Evolutionary conservation across 2,329 filamentous ascomycete species (phyloP), one percentile per base, ranked within the genome.

Genomic region (Hypomyces rosellus): DNA sequence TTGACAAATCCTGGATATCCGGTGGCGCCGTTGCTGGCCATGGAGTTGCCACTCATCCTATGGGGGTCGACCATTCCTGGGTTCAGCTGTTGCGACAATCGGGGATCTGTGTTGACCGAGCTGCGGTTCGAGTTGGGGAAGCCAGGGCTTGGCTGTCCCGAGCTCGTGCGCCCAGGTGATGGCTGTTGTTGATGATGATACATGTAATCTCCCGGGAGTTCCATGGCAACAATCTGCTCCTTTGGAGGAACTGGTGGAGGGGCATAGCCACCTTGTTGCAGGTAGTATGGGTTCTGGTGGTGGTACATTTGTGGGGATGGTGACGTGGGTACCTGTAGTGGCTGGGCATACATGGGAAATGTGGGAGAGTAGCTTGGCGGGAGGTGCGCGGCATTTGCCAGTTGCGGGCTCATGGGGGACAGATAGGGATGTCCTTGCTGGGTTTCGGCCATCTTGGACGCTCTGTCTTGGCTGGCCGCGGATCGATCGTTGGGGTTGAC

Each of bases 401-500:
- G n/a, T 13, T 43, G 46, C 5, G 41, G 37, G 43, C 48, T 46
- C 13, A 34, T 38, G 13, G 33, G 38, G 11, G 25, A 36, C 5
- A 33, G 38, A 22, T 22, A 46, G 14, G 16, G 37, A 18, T 46
- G 39, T 4, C 11, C 36, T 38, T 45, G 30, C 22, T 43, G 36
- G 14, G 43, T 36, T 18, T 43, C 37, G 16, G 39, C 40, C 15
- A 46, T 15, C 39, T 39, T 46, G 11, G 41, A 33, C 12, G 22
- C 34, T 46, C 20, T 53, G 18, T 52, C 54, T 9, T 52, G 16
- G 50, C 37, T 41, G 34, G 60, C 57, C 49, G 61, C 62, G n/a
- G 74, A 72, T 8, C 74, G 69, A 59, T 79, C 76, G 55, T 73
- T 74, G 5, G 75, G 76, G 59, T 79, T 75, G 56, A 80, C 63